These are phyloP conservation scores for Aspergillus nidulans DNA, from an alignment of 495 filamentous ascomycete genomes.

Conservation along the genomic window DNA sequence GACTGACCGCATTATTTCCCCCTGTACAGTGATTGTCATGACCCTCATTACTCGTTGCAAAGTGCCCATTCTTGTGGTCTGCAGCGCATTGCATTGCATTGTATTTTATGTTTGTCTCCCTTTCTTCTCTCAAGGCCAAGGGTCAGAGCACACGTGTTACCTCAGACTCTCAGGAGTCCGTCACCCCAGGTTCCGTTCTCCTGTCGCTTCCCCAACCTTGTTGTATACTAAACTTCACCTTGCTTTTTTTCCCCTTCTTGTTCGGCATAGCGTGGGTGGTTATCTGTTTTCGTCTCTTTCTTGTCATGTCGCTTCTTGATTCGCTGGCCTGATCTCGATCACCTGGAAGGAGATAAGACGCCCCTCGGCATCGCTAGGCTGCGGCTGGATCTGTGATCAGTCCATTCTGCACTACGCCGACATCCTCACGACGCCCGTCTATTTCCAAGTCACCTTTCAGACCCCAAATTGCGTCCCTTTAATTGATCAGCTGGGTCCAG, in stretches of 20 bases:
- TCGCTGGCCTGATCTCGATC: slow-evolving; percentile 10
- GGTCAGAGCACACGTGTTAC: slow-evolving; percentile 17
- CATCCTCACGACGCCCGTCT: neutral
- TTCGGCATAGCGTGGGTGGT: slow-evolving; percentile 26
- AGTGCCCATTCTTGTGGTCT: slow-evolving; percentile 11
- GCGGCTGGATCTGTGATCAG: slow-evolving; percentile 9
- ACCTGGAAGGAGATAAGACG: neutral
- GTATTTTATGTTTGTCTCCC: slow-evolving; percentile 8
- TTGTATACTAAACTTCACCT: slow-evolving; percentile 10
- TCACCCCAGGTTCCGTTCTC: neutral
- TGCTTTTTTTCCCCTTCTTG: slow-evolving; percentile 9
- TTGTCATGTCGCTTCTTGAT: slow-evolving; percentile 22
- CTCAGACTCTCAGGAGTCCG: slow-evolving; percentile 6
- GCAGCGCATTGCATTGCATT: slow-evolving; percentile 17
- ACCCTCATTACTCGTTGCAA: slow-evolving; percentile 2
- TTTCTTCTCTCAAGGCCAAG: neutral
- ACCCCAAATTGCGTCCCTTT: neutral
- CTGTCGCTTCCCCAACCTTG: neutral
- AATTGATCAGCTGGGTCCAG: neutral
- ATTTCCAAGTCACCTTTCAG: neutral
- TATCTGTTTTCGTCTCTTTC: slow-evolving; percentile 1
- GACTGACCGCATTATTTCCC: neutral
- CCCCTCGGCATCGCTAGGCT: neutral
- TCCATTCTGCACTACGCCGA: too few relatives aligned
- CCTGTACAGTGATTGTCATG: neutral